A percentile compares a stretch with the other conserved stretches of the same genome.
Conservation (phyloP, 768 basidiomycete genomes). For the Pleurotus citrinopileatus region DNA sequence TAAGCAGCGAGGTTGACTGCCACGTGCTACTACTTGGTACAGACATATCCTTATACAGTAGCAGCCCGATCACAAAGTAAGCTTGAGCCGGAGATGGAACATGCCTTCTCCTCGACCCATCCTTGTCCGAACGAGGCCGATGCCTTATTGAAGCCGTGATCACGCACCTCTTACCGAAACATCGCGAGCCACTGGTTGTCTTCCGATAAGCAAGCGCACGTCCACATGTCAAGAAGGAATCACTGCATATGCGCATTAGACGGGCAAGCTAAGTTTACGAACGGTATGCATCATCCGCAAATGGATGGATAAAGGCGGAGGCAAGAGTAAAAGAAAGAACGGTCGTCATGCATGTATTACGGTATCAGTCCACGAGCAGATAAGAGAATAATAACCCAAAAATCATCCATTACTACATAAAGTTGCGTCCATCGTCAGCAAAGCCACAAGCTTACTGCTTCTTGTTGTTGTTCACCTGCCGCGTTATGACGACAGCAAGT, state of each 20-base stretch:
- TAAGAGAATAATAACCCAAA: constrained; percentile 10
- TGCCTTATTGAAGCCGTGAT: too few relatives aligned
- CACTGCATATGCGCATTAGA: not conserved
- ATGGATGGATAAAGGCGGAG: not conserved
- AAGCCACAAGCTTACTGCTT: constrained; percentile 7
- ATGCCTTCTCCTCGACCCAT: too few relatives aligned
- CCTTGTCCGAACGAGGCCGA: not conserved
- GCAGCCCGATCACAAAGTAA: too few relatives aligned
- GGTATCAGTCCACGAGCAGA: not conserved
- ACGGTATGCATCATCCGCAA: constrained; percentile 5
- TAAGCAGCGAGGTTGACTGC: constrained; percentile 23
- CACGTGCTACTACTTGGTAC: constrained; percentile 16
- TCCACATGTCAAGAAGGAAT: not conserved
- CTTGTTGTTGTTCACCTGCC: constrained; percentile 39
- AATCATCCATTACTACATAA: constrained; percentile 5
- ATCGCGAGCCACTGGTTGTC: too few relatives aligned
- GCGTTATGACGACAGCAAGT: constrained; percentile 52
- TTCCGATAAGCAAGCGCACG: too few relatives aligned
- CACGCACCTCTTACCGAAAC: too few relatives aligned
- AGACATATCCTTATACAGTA: constrained; percentile 4
- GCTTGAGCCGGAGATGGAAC: too few relatives aligned
- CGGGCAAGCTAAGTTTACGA: not conserved
- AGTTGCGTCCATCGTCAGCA: constrained; percentile 10
- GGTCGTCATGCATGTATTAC: not conserved
- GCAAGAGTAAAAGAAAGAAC: not conserved